A percentile compares a stretch with the other conserved stretches of the same genome.
phyloP scores from a whole-genome alignment of 2,329 filamentous ascomycete species.

The Sclerotinia glacialis region DNA sequence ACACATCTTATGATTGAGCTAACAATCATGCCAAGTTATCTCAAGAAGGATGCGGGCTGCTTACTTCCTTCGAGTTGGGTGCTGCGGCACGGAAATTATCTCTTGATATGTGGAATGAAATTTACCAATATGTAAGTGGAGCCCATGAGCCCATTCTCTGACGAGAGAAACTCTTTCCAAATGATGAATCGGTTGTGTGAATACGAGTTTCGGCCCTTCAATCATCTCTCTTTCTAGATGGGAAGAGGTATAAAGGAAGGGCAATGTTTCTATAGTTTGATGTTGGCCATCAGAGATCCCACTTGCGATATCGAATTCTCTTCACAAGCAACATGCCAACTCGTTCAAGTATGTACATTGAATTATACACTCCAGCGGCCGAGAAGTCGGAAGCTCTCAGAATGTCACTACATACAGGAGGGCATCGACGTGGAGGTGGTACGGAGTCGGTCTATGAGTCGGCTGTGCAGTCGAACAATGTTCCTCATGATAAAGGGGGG shows the following conservation, averaged over 20 bases:
- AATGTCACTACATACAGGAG: slow-evolving; percentile 19
- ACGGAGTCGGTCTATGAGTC: neutral
- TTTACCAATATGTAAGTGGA: slow-evolving; percentile 8
- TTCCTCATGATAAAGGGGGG: neutral
- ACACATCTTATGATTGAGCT: neutral
- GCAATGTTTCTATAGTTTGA: neutral
- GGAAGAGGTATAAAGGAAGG: slow-evolving; percentile 2
- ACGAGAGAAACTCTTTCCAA: slow-evolving; percentile 10
- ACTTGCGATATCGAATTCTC: neutral
- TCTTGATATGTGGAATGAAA: neutral
- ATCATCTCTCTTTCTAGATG: neutral
- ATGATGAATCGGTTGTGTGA: neutral
- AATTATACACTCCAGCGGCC: slow-evolving; percentile 18
- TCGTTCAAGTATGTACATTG: slow-evolving; percentile 20
- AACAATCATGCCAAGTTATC: neutral
- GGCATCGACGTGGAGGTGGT: slow-evolving; percentile 4
- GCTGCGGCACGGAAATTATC: slow-evolving; percentile 8
- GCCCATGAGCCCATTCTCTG: neutral
- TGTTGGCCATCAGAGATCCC: neutral
- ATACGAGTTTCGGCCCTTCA: slow-evolving; percentile 8
- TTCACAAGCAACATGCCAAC: slow-evolving; percentile 8
- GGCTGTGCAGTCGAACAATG: neutral
- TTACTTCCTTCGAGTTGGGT: slow-evolving; percentile 3
- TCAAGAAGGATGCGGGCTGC: neutral
- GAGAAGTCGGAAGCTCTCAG: slow-evolving; percentile 16